phyloP scores from a whole-genome alignment of 2,329 filamentous ascomycete genomes.

The Fusarium zealandicum region DNA sequence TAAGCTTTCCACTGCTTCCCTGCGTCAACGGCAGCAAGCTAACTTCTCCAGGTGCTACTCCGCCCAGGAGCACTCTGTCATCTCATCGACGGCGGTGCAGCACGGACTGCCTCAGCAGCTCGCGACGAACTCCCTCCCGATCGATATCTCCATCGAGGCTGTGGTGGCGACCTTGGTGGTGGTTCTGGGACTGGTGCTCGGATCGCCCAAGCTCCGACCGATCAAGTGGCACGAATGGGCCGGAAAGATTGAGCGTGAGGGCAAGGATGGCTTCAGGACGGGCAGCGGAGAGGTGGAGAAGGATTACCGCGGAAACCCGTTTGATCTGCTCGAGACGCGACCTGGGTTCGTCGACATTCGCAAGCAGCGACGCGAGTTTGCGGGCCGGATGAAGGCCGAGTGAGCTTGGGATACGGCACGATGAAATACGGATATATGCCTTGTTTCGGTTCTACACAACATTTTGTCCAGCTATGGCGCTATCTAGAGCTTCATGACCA shows the following conservation, averaged over 20 bases:
- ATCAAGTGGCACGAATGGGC: conserved; percentile 86
- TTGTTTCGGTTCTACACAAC: not conserved
- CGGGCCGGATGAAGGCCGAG: conserved; percentile 68
- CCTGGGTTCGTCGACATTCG: conserved; percentile 89
- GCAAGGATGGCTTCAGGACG: conserved; percentile 63
- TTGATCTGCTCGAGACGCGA: conserved; percentile 77
- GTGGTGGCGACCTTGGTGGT: conserved; percentile 80
- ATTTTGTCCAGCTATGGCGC: not conserved
- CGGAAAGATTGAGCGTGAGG: conserved; percentile 82
- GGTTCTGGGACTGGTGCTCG: conserved; percentile 81
- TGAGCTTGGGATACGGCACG: not conserved
- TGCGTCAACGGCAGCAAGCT: conserved; percentile 8
- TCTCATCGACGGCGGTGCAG: conserved; percentile 65
- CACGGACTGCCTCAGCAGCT: conserved; percentile 53
- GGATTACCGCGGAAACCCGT: conserved; percentile 79
- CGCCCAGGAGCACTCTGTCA: conserved; percentile 85
- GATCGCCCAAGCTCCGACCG: conserved; percentile 79
- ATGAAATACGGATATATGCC: conserved; percentile 1
- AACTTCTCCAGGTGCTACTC: conserved; percentile 81
- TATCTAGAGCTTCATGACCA: not conserved
- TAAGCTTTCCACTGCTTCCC: conserved; percentile 56
- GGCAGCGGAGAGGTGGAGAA: conserved; percentile 71
- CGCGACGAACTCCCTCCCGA: conserved; percentile 65
- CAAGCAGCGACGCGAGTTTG: conserved; percentile 79
- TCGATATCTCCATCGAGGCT: conserved; percentile 89